Evolutionary conservation across 768 basidiomycete genomes (phyloP).

Genomic region (Crepidotus variabilis): DNA sequence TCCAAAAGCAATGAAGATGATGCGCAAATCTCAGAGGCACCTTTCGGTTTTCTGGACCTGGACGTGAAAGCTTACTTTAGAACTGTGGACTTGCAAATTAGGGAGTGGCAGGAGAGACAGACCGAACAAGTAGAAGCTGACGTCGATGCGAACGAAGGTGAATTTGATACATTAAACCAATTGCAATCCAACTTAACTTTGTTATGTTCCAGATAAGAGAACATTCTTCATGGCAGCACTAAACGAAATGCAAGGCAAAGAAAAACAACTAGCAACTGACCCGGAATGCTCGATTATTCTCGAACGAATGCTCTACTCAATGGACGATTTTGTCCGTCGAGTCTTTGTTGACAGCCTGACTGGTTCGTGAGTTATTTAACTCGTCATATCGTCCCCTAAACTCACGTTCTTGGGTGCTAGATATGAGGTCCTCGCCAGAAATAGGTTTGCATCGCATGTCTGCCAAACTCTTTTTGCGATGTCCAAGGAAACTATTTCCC

Average conservation of each 20-base stretch:
- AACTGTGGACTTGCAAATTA: slow-evolving; percentile 83
- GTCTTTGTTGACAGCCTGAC: slow-evolving; percentile 85
- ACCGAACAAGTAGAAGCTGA: slow-evolving; percentile 38
- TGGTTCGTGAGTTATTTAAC: slow-evolving; percentile 68
- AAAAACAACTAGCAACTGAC: slow-evolving; percentile 88
- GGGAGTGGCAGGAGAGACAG: slow-evolving; percentile 75
- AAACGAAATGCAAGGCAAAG: slow-evolving; percentile 81
- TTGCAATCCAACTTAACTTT: slow-evolving; percentile 1
- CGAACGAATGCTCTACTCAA: slow-evolving; percentile 86
- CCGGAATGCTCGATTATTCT: slow-evolving; percentile 89
- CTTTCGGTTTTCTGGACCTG: slow-evolving; percentile 86
- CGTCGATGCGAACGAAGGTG: slow-evolving; percentile 70
- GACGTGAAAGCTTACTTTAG: slow-evolving; percentile 93
- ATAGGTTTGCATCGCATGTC: slow-evolving; percentile 95
- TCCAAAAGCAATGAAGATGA: slow-evolving; percentile 29
- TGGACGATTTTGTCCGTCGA: slow-evolving; percentile 94
- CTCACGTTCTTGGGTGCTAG: slow-evolving; percentile 28
- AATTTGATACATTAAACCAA: slow-evolving; percentile 16
- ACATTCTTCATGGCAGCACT: slow-evolving; percentile 82
- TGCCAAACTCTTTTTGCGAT: slow-evolving; percentile 84
- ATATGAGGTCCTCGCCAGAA: slow-evolving; percentile 60
- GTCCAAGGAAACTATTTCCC: slow-evolving; percentile 54
- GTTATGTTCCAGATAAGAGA: slow-evolving; percentile 50
- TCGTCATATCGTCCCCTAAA: background rate
- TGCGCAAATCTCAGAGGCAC: slow-evolving; percentile 59